A percentile compares a stretch with the other conserved stretches of the same genome.
phyloP scores from a whole-genome alignment of 1,139 yeast genomes.

The Suhomyces taliae region DNA sequence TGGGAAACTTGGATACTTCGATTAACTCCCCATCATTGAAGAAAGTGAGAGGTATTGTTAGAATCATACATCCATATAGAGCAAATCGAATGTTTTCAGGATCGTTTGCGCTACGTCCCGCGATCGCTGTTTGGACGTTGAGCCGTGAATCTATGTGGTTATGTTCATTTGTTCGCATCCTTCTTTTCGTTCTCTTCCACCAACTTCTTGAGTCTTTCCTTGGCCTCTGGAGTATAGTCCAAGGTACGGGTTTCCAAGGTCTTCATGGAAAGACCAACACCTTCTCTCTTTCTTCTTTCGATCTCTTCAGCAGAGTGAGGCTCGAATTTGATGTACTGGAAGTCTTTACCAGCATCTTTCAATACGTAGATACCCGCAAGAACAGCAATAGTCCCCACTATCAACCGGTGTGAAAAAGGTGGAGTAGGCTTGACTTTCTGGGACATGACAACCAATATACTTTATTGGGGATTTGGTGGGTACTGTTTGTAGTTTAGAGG shows the following conservation, averaged over 20 bases:
- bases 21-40: too few species aligned
- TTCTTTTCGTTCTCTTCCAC: conserved; percentile 21
- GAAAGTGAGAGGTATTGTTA: too few species aligned
- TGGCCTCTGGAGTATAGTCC: conserved; percentile 48
- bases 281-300: conserved; percentile 37
- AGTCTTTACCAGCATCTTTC: conserved; percentile 40
- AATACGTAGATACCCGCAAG: conserved; percentile 34
- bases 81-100: too few species aligned
- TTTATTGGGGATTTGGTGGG: not conserved
- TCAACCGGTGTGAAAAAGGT: conserved; percentile 32
- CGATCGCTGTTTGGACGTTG: too few species aligned
- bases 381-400: conserved; percentile 42
- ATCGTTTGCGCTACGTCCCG: too few species aligned
- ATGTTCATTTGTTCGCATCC: not conserved
- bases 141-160: too few species aligned
- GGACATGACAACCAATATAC: conserved; percentile 2
- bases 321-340: conserved; percentile 39
- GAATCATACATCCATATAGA: too few species aligned
- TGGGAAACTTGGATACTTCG: too few species aligned
- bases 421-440: conserved; percentile 30
- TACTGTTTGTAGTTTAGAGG: not conserved
- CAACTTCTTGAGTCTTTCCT: conserved; percentile 28
- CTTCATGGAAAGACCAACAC: conserved; percentile 29
- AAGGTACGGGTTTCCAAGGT: conserved; percentile 39
- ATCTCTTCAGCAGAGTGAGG: conserved; percentile 44